Evolutionary conservation across 805 yeast species (phyloP).

Genomic region (Pichia manshurica): DNA sequence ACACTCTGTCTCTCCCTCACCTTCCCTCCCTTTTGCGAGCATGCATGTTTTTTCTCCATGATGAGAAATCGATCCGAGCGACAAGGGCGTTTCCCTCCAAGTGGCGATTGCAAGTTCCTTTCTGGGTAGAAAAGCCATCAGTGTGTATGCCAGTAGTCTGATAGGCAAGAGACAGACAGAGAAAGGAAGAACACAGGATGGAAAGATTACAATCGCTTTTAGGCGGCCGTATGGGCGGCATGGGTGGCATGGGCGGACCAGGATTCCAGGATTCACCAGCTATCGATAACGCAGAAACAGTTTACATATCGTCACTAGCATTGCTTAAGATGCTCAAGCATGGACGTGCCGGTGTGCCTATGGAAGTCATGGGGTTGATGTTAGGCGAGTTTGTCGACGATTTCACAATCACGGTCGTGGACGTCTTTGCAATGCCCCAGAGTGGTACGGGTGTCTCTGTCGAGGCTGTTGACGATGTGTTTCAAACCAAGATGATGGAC

Average conservation of each 20-base stretch:
- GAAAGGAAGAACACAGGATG: conserved; percentile 16
- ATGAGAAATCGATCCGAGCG: too few species aligned
- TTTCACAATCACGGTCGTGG: conserved; percentile 93
- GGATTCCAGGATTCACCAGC: conserved; percentile 59
- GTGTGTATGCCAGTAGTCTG: too few species aligned
- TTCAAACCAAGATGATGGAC: conserved; percentile 99
- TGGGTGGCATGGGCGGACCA: conserved; percentile 22
- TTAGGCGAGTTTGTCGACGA: conserved; percentile 97
- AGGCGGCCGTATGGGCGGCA: conserved; percentile 31
- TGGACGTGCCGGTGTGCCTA: conserved; percentile 85
- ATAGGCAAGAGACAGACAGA: too few species aligned
- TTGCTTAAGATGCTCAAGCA: conserved; percentile 94
- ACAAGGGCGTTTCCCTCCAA: too few species aligned
- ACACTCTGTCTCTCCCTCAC: too few species aligned
- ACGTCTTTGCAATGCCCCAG: conserved; percentile 99
- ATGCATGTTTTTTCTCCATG: too few species aligned
- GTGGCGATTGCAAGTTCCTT: too few species aligned
- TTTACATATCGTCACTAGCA: conserved; percentile 92
- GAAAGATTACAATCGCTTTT: conserved; percentile 31
- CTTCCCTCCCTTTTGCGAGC: too few species aligned
- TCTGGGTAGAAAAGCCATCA: too few species aligned
- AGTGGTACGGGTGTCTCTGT: conserved; percentile 95
- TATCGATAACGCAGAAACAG: conserved; percentile 93
- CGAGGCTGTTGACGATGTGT: conserved; percentile 98
- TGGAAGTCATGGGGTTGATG: conserved; percentile 94